Conservation (phyloP, 2,329 filamentous ascomycete species). For the Colletotrichum phormii region DNA sequence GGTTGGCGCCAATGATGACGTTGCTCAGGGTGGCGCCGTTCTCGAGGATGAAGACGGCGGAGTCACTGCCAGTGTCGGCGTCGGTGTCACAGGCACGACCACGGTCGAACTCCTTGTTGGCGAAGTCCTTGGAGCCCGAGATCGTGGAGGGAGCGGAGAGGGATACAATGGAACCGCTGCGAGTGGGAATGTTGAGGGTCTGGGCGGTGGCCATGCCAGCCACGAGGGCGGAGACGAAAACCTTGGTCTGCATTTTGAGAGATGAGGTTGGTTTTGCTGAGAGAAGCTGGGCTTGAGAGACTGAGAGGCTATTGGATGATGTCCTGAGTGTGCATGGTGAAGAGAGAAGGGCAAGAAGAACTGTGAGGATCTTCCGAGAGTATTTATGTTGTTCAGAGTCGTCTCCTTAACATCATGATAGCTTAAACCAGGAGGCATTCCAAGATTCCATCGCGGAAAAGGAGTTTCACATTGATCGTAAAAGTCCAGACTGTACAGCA, state of each 20-base stretch:
- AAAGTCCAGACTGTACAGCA: not conserved
- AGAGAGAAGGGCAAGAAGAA: not conserved
- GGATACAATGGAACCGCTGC: conserved; percentile 39
- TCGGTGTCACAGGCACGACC: conserved; percentile 38
- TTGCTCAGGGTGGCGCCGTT: conserved; percentile 62
- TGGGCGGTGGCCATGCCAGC: conserved; percentile 36
- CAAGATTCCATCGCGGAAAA: not conserved
- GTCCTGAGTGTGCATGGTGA: conserved; percentile 15
- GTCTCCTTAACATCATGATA: not conserved
- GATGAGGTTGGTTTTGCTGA: not conserved
- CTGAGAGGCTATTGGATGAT: not conserved
- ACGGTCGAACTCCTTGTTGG: conserved; percentile 40
- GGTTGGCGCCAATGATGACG: conserved; percentile 64
- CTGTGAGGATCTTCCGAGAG: not conserved
- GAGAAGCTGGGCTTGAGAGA: not conserved
- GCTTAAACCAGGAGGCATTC: not conserved
- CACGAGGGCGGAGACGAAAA: conserved; percentile 30
- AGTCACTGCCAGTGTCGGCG: conserved; percentile 38
- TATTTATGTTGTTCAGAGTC: conserved; percentile 17
- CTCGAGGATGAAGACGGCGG: conserved; percentile 63
- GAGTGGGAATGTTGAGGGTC: conserved; percentile 41
- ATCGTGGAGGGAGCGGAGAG: conserved; percentile 38
- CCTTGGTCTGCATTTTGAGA: conserved; percentile 27
- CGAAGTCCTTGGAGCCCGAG: conserved; percentile 37
- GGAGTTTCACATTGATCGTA: conserved; percentile 29